Base-by-base conservation (phyloP, 768 basidiomycete genomes). In the Rhizopogon vinicolor region DNA sequence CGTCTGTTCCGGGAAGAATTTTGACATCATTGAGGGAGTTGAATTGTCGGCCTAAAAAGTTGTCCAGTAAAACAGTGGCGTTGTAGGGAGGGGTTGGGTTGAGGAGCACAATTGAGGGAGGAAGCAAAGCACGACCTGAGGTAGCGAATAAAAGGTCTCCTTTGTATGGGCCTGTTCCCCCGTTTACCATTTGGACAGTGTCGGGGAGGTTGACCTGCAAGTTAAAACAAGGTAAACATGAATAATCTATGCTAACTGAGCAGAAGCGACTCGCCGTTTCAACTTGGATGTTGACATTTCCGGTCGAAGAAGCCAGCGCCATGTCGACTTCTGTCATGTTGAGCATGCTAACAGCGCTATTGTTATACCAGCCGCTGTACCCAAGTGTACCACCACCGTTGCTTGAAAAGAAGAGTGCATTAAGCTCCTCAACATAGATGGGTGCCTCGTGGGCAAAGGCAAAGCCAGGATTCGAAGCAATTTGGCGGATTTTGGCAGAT, bases 361-460 rank as follows among this genome's bases (percentile, higher is more conserved):
- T 87, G 56, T 84, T 78, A 58, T 86, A 67, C 49, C 85, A 66
- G 58, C 84, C 84, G 49, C 80, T 87, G 63, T 79, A 77, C 7
- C 87, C 86, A 2, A 86, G 74, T 31, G 79, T 52, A 2, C 85
- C 87, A 5, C 88, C 87, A 53, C 79, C 82, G 57, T 84, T 88
- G 68, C 84, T 86, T 5, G 80, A 75, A 62, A 92, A 92, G 72
- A 83, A 85, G 2, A 92, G 74, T 58, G 86, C 82, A 61, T 90
- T 80, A 16, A 83, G 85, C 16, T 74, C 76, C 5, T 82, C 70
- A 33, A 81, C 72, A 67, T 83, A 89, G 2, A 91, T 74, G 0
- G 87, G 87, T 2, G 87, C 90, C 69, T 93, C 91, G 63, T 92
- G 89, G n/a, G 88, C 89, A 58, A 89, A 83, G 2, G 85, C 85